Conservation (phyloP, 257 asterid genomes). For the Solanum piurae region DNA sequence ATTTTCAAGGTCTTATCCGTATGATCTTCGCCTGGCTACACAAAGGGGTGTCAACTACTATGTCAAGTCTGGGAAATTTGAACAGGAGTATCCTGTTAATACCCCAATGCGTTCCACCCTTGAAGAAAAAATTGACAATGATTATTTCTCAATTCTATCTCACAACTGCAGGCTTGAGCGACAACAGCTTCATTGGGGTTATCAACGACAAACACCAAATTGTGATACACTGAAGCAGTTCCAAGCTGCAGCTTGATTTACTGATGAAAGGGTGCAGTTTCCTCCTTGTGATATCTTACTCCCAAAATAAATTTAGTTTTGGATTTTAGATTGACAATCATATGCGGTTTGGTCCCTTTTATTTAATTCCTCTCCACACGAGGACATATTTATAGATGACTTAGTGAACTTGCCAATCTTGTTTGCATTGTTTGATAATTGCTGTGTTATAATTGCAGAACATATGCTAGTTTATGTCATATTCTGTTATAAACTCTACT, state of each 20-base stretch:
- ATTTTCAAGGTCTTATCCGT: slow-evolving; percentile 39
- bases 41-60: slow-evolving; percentile 70
- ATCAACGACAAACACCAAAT: slow-evolving; percentile 57
- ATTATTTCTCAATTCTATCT: slow-evolving; percentile 44
- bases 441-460: background rate
- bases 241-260: slow-evolving; percentile 40
- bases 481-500: background rate
- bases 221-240: slow-evolving; percentile 80
- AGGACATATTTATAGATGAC: background rate
- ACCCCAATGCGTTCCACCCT: slow-evolving; percentile 45
- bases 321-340: background rate
- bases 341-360: background rate
- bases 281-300: background rate
- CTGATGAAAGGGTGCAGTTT: slow-evolving; percentile 14
- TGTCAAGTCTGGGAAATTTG: slow-evolving; percentile 63
- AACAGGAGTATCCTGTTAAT: slow-evolving; percentile 54
- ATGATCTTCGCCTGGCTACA: slow-evolving; percentile 43
- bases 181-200: slow-evolving; percentile 84
- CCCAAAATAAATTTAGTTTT: background rate
- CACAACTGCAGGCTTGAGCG: slow-evolving; percentile 72
- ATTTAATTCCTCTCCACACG: background rate
- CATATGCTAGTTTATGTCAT: background rate
- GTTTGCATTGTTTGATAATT: background rate
- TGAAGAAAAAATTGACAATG: slow-evolving; percentile 60
- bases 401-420: background rate